A percentile compares a stretch with the other conserved stretches of the same genome.
phyloP scores from a whole-genome alignment of 495 filamentous ascomycete genomes.

The Sporormia fimetaria region DNA sequence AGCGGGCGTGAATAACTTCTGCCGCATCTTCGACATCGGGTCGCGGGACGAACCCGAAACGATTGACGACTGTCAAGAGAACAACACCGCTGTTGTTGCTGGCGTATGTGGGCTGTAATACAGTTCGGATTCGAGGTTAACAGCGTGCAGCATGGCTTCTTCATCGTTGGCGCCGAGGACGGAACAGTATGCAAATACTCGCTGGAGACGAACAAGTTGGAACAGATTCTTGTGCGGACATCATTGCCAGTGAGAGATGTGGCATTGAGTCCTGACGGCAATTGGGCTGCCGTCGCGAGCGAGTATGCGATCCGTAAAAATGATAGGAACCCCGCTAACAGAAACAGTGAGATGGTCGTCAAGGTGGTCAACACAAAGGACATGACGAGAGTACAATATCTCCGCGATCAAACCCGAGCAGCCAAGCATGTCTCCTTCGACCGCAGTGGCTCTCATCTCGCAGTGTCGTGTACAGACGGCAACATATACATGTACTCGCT shows the following conservation, averaged over 20 bases:
- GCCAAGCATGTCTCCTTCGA: constrained; percentile 86
- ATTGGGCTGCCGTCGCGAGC: constrained; percentile 92
- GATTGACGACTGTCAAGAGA: constrained; percentile 77
- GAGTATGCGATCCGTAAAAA: constrained; percentile 44
- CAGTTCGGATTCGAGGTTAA: constrained; percentile 1
- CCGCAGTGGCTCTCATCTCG: constrained; percentile 60
- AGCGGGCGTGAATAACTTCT: constrained; percentile 77
- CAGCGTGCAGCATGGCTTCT: constrained; percentile 54
- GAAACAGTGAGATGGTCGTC: constrained; percentile 64
- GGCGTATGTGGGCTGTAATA: constrained; percentile 40
- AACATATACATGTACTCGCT: constrained; percentile 81
- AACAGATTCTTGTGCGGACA: constrained; percentile 68
- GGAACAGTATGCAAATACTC: constrained; percentile 85
- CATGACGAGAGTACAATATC: constrained; percentile 57
- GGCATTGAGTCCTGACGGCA: constrained; percentile 65
- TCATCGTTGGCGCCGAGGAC: constrained; percentile 82
- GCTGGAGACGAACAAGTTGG: constrained; percentile 60
- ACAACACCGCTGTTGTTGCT: constrained; percentile 64
- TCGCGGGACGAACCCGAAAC: constrained; percentile 83
- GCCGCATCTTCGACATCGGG: constrained; percentile 80
- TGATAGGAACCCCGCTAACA: constrained; percentile 1
- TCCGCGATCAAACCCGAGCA: constrained; percentile 72
- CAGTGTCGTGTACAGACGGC: constrained; percentile 81
- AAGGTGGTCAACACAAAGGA: constrained; percentile 76
- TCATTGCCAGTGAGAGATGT: constrained; percentile 78